phyloP scores from a whole-genome alignment of 371 early-diverging fungal genomes.

The Dinochytrium kinnereticum region DNA sequence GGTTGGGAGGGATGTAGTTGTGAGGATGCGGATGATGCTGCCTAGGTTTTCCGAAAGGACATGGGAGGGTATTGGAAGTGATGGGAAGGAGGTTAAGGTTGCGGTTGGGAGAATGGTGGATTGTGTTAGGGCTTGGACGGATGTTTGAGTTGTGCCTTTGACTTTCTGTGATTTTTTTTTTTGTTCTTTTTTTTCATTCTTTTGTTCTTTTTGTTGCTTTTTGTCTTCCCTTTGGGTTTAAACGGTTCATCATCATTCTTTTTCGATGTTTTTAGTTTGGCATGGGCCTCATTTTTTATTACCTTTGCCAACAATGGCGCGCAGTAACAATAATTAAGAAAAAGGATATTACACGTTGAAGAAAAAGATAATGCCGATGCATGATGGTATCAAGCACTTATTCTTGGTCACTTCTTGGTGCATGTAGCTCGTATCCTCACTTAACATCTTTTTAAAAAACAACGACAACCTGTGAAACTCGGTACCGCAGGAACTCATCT shows the following conservation, averaged over 20 bases:
- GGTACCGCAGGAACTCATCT: conserved; percentile 87
- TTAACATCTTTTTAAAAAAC: no score
- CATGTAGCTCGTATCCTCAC: no score
- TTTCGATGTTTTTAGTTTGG: neutral
- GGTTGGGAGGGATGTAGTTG: neutral
- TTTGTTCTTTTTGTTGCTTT: neutral
- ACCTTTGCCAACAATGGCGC: no score
- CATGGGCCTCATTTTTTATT: no score
- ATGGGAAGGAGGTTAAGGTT: neutral
- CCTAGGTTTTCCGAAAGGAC: neutral
- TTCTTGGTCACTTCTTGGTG: no score
- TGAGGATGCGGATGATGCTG: conserved; percentile 4
- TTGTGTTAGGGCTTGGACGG: neutral
- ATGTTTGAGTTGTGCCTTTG: conserved; percentile 1
- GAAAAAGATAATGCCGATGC: neutral
- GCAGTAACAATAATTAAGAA: neutral
- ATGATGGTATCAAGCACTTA: no score
- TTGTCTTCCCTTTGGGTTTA: neutral
- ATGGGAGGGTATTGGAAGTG: neutral
- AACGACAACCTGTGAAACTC: no score
- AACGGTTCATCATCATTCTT: no score
- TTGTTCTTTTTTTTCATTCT: neutral
- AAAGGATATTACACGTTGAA: neutral
- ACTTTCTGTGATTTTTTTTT: neutral
- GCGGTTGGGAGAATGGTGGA: neutral